phyloP scores from a whole-genome alignment of 768 basidiomycete species.

The Agrocybe chaxingu region DNA sequence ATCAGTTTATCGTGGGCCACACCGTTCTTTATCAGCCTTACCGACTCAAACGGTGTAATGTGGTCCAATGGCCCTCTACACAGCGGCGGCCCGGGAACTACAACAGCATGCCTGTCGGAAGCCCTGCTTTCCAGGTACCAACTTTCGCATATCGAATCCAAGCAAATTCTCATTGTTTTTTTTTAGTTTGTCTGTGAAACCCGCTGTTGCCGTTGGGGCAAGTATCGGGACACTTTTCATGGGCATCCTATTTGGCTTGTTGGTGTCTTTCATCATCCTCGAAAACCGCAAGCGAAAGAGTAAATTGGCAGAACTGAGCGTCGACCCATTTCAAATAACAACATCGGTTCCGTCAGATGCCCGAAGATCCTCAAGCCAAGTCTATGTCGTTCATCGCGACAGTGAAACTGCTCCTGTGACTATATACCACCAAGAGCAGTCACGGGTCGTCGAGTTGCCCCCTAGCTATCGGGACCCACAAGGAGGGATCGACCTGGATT shows the following conservation, averaged over 20 bases:
- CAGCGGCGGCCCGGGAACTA: slow-evolving; percentile 38
- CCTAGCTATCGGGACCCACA: slow-evolving; percentile 34
- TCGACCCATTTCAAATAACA: background rate
- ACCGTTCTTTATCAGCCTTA: slow-evolving; percentile 51
- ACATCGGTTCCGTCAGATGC: background rate
- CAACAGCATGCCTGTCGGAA: slow-evolving; percentile 35
- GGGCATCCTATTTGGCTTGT: slow-evolving; percentile 29
- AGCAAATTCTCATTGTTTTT: background rate
- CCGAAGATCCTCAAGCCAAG: slow-evolving; percentile 21
- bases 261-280: slow-evolving; percentile 25
- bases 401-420: slow-evolving; percentile 50
- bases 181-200: slow-evolving; percentile 5
- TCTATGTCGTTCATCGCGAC: slow-evolving; percentile 59
- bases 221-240: slow-evolving; percentile 33
- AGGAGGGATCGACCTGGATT: no score
- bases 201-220: slow-evolving; percentile 26
- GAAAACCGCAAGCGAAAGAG: slow-evolving; percentile 20
- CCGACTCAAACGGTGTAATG: slow-evolving; percentile 40
- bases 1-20: slow-evolving; percentile 44
- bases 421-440: slow-evolving; percentile 48
- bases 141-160: background rate
- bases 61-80: slow-evolving; percentile 58
- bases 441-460: slow-evolving; percentile 54
- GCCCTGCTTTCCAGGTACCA: slow-evolving; percentile 9
- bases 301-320: background rate